Conservation (phyloP, 495 filamentous ascomycete genomes). For the Daldinia vernicosa region DNA sequence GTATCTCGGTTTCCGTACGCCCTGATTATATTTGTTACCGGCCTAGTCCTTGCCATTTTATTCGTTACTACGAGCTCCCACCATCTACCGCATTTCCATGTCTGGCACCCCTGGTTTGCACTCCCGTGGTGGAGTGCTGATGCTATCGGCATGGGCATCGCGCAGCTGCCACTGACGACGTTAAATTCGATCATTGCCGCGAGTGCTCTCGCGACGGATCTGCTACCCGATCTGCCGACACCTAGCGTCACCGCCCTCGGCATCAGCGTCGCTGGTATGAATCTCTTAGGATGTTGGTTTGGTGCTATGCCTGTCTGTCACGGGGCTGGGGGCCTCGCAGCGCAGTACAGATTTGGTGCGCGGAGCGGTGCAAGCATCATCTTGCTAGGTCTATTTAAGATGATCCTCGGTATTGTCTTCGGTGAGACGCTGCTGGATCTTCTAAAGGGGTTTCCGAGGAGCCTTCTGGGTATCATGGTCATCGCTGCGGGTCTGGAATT, state of each 20-base stretch:
- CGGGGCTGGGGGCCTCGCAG: slow-evolving; percentile 88
- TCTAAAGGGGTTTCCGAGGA: slow-evolving; percentile 73
- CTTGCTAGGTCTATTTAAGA: slow-evolving; percentile 78
- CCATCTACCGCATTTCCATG: slow-evolving; percentile 55
- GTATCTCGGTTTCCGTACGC: slow-evolving; percentile 76
- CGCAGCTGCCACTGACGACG: slow-evolving; percentile 87
- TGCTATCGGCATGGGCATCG: slow-evolving; percentile 68
- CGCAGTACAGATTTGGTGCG: slow-evolving; percentile 88
- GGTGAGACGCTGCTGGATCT: slow-evolving; percentile 73
- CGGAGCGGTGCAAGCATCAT: slow-evolving; percentile 85
- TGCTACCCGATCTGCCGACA: slow-evolving; percentile 71
- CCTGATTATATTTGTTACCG: slow-evolving; percentile 71
- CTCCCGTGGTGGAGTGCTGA: slow-evolving; percentile 53
- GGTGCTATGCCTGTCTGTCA: slow-evolving; percentile 97
- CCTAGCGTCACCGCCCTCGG: slow-evolving; percentile 79
- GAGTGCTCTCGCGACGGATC: slow-evolving; percentile 73
- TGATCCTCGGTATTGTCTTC: slow-evolving; percentile 76
- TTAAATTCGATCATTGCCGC: slow-evolving; percentile 93
- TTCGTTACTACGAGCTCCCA: slow-evolving; percentile 38
- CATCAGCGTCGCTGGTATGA: slow-evolving; percentile 82
- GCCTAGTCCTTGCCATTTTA: slow-evolving; percentile 65
- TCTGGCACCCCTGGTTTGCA: slow-evolving; percentile 60
- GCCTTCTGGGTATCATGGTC: slow-evolving; percentile 85
- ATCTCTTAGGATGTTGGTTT: slow-evolving; percentile 86
- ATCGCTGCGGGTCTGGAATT: slow-evolving; percentile 88